Evolutionary conservation across 441 rosid genomes (phyloP), one percentile per base, ranked within the genome.

Genomic region (Manihot esculenta): DNA sequence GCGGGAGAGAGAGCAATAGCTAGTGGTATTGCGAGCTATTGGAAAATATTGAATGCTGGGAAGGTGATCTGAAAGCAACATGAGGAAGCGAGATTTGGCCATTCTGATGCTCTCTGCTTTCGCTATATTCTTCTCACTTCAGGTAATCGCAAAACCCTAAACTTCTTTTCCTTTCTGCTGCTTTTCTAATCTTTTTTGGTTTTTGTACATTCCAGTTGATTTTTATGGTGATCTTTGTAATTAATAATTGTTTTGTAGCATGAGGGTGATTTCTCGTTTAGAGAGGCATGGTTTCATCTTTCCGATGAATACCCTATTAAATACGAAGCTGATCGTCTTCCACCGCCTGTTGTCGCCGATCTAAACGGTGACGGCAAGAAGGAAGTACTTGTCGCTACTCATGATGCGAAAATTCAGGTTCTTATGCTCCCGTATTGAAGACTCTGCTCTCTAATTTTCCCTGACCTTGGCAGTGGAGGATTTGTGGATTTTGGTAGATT

Each of bases 71-170:
- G 15, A 63, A 14, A 42, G 7, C 53, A 59, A 68, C 42, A 94
- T 96, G 99, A 93, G 98, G 93, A 96, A 91, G 82, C 92, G 98
- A 9, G 98, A 96, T 83, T 81, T 93, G 75, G 95, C 97, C n/a
- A 91, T 91, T 76, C 89, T 96, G 72, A 93, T 95, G 92, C 98
- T 93, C 70, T 88, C 90, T 59, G 97, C 97, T 54, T 89, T 95
- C 77, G 97, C 99, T 53, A 87, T 95, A 69, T 93, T 95, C 93
- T 93, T 95, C 89, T 89, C 95, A 75, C 98, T 95, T 70, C 98
- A 90, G 96, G 99, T 89, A 74, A 21, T 59, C 50, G 2, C n/a
- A 8, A 72, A 71, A 1, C 74, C 77, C 78, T 69, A 53, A 66
- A 47, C 12, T 45, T 14, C 54, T 10, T 12, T 35, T 7, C 41